phyloP scores from a whole-genome alignment of 164 flowering plant genomes.

The Annona cherimola region DNA sequence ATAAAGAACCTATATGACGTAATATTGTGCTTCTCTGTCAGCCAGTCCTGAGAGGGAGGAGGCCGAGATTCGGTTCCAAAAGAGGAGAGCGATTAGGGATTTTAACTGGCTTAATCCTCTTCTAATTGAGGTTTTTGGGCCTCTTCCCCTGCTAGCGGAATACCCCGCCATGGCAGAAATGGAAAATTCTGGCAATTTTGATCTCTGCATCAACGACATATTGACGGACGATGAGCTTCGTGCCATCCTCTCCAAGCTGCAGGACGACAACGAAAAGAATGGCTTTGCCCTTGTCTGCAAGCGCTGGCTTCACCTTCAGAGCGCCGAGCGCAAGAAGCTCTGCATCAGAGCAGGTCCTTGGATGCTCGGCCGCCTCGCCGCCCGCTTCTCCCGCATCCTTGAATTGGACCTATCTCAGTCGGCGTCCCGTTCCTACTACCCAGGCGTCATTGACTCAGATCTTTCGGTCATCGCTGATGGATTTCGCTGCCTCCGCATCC shows the following conservation, averaged over 20 bases:
- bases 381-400: conserved; percentile 49
- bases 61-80: background rate
- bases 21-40: too few relatives aligned
- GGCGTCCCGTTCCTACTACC: conserved; percentile 66
- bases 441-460: conserved; percentile 86
- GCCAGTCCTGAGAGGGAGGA: too few relatives aligned
- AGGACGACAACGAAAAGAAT: conserved; percentile 64
- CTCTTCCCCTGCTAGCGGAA: too few relatives aligned
- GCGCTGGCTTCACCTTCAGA: conserved; percentile 81
- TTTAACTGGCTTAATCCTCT: conserved; percentile 3
- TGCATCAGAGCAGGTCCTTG: conserved; percentile 85
- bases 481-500: conserved; percentile 49
- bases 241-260: conserved; percentile 49
- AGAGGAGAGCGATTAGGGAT: conserved; percentile 5
- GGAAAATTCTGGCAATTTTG: background rate
- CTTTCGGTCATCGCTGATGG: conserved; percentile 67
- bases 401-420: conserved; percentile 90
- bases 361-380: conserved; percentile 70
- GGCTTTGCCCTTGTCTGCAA: conserved; percentile 82
- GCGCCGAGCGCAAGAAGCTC: conserved; percentile 78
- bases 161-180: conserved; percentile 12
- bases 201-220: conserved; percentile 57
- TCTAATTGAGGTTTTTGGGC: background rate
- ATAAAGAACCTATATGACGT: too few relatives aligned
- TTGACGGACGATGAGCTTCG: conserved; percentile 85